phyloP scores from a whole-genome alignment of 2,329 filamentous ascomycete species.

The Curvularia verruculosa region DNA sequence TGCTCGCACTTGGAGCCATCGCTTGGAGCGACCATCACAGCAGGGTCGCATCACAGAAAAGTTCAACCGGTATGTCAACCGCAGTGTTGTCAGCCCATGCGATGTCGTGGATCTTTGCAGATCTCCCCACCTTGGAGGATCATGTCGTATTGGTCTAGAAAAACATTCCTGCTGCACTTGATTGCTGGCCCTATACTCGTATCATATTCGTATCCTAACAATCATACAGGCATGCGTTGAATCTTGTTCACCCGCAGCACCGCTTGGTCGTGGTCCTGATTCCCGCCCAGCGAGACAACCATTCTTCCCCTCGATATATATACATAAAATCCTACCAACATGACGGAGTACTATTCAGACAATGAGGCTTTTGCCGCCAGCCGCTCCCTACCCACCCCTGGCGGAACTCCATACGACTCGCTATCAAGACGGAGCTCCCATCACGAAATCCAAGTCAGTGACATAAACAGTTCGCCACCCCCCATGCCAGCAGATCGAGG shows the following conservation, averaged over 20 bases:
- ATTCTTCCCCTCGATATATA: neutral
- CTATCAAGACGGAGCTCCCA: conserved; percentile 69
- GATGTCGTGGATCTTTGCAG: neutral
- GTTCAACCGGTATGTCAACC: conserved; percentile 16
- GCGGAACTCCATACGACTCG: conserved; percentile 71
- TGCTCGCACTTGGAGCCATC: neutral
- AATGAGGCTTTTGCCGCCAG: conserved; percentile 48
- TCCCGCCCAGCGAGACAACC: conserved; percentile 1
- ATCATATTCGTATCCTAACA: conserved; percentile 13
- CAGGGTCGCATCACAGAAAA: neutral
- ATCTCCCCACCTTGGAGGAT: neutral
- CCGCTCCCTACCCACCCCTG: conserved; percentile 70
- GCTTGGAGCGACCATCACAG: neutral
- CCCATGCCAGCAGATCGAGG: conserved; percentile 60
- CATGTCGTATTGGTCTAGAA: neutral
- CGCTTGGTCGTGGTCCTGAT: conserved; percentile 41
- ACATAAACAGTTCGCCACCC: conserved; percentile 68
- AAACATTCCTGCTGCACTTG: neutral
- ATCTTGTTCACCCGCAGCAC: conserved; percentile 21
- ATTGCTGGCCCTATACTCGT: neutral
- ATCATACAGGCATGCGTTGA: conserved; percentile 39
- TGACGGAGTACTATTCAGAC: conserved; percentile 57
- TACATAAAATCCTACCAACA: conserved; percentile 17
- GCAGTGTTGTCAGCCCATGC: neutral
- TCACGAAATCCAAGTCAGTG: conserved; percentile 64